Percentiles rank a stretch among this genome's conserved stretches.
phyloP scores from a whole-genome alignment of 208 protist species.

The Crithidia thermophila region DNA sequence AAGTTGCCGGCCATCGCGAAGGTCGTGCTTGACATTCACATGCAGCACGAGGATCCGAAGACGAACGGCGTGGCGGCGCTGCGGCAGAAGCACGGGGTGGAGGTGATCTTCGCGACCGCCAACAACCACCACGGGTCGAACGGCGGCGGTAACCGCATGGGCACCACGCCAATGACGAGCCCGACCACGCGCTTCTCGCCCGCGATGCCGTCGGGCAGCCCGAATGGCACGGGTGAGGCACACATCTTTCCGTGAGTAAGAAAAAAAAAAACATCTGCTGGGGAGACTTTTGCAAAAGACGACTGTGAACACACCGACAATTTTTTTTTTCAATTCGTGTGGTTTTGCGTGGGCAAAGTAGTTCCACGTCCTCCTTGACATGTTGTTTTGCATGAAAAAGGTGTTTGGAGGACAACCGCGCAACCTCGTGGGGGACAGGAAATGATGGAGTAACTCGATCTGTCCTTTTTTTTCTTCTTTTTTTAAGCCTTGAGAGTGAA shows the following conservation, averaged over 20 bases:
- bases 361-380: no score
- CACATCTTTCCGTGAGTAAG: slow-evolving; percentile 7
- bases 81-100: slow-evolving; percentile 25
- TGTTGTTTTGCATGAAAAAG: no score
- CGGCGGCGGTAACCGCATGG: slow-evolving; percentile 20
- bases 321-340: no score
- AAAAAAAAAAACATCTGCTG: no score
- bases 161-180: slow-evolving; percentile 25
- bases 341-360: no score
- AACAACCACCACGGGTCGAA: slow-evolving; percentile 26
- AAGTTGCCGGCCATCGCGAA: slow-evolving; percentile 38
- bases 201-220: slow-evolving; percentile 21
- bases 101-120: slow-evolving; percentile 34
- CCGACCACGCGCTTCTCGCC: slow-evolving; percentile 23
- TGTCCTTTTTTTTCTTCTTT: no score
- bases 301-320: no score
- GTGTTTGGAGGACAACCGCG: no score
- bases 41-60: slow-evolving; percentile 31
- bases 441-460: no score
- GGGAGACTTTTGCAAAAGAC: no score
- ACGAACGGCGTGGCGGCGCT: slow-evolving; percentile 35
- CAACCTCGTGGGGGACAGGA: no score
- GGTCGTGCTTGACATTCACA: slow-evolving; percentile 38
- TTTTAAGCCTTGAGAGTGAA: no score
- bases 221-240: slow-evolving; percentile 5